Conservation (phyloP, 2,329 filamentous ascomycete species). For the Niveomyces coronatus region DNA sequence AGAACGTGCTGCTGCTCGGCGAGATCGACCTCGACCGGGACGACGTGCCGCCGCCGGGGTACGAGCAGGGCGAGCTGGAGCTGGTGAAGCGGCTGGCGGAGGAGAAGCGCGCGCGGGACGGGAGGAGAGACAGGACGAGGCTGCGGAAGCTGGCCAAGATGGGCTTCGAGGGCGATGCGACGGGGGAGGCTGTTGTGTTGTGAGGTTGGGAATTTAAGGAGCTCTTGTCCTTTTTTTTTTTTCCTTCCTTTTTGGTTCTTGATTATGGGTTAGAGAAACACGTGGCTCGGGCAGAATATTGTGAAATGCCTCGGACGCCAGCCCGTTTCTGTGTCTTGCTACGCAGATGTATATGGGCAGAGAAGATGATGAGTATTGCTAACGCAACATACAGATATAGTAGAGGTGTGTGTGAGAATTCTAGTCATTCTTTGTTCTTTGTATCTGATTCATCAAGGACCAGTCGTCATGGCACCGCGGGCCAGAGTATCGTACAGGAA, state of each 20-base stretch:
- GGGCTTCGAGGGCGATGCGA: slow-evolving; percentile 81
- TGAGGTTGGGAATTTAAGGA: slow-evolving; percentile 26
- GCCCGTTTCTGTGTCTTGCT: not conserved
- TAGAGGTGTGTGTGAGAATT: too few species aligned
- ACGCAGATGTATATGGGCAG: not conserved
- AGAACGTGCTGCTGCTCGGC: slow-evolving; percentile 91
- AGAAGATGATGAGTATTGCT: not conserved
- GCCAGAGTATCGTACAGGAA: too few species aligned
- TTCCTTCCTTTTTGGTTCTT: slow-evolving; percentile 10
- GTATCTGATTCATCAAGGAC: too few species aligned
- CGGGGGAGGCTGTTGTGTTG: slow-evolving; percentile 62
- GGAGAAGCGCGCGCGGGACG: slow-evolving; percentile 58
- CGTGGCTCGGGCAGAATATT: slow-evolving; percentile 45
- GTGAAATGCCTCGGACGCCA: slow-evolving; percentile 42
- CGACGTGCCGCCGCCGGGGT: slow-evolving; percentile 72
- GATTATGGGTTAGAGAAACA: slow-evolving; percentile 15
- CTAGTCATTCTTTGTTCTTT: too few species aligned
- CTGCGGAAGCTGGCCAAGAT: slow-evolving; percentile 61
- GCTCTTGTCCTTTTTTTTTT: slow-evolving; percentile 6
- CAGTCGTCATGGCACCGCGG: too few species aligned
- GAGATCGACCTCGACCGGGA: slow-evolving; percentile 97
- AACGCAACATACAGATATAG: too few species aligned
- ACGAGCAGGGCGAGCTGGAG: slow-evolving; percentile 53
- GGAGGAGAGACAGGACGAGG: slow-evolving; percentile 61
- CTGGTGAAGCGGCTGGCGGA: slow-evolving; percentile 65